Percentiles rank a stretch among this genome's conserved stretches.
Evolutionary conservation across 306 rosid genomes (phyloP).

Genomic region (Rosa multiflora): DNA sequence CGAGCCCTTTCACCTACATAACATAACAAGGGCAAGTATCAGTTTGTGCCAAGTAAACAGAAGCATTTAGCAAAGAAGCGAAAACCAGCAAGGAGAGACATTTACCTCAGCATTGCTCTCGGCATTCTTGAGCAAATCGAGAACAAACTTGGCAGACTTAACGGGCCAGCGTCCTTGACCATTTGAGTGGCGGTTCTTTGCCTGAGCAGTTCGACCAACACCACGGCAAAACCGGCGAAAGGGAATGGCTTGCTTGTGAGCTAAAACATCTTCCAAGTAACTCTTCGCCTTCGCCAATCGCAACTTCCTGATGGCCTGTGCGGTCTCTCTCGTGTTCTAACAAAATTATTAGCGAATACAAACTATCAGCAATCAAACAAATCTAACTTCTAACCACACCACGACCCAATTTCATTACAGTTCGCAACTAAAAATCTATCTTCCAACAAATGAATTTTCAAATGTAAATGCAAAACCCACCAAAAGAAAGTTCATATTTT

Average conservation of each 20-base stretch:
- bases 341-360: not conserved
- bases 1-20: conserved; percentile 77
- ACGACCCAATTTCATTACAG: too few relatives aligned
- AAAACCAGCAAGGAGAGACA: not conserved
- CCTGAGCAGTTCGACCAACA: too few relatives aligned
- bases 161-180: too few relatives aligned
- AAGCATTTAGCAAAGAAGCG: not conserved
- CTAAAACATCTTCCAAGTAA: conserved; percentile 30
- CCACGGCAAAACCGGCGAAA: too few relatives aligned
- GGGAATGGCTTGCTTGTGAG: too few relatives aligned
- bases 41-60: not conserved
- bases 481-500: too few relatives aligned
- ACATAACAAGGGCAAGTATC: not conserved
- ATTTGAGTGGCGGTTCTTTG: too few relatives aligned
- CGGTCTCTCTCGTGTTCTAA: conserved; percentile 86
- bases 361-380: not conserved
- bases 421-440: too few relatives aligned
- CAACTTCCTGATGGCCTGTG: conserved; percentile 69
- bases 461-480: too few relatives aligned
- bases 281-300: conserved; percentile 75
- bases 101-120: conserved; percentile 86
- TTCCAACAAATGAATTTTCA: too few relatives aligned
- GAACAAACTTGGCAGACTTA: conserved; percentile 36
- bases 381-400: not conserved
- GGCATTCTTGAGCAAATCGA: conserved; percentile 88